These are phyloP conservation scores for Thraustotheca clavata DNA, from an alignment of 352 stramenopile genomes.

Conservation along the genomic window DNA sequence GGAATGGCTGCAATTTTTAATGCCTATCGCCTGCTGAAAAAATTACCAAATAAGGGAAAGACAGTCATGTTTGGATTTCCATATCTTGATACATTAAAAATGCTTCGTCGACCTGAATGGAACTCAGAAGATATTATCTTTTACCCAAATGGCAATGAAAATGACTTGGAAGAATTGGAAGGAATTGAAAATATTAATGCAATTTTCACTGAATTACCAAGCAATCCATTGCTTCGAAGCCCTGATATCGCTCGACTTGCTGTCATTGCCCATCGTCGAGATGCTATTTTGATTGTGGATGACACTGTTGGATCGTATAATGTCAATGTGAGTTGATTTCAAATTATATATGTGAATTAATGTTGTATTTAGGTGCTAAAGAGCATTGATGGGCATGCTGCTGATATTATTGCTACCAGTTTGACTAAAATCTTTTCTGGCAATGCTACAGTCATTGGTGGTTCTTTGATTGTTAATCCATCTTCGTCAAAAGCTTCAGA, in stretches of 20 bases:
- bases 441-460: constrained; percentile 85
- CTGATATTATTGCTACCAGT: constrained; percentile 87
- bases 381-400: constrained; percentile 30
- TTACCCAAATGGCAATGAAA: constrained; percentile 71
- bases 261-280: constrained; percentile 72
- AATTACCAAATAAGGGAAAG: constrained; percentile 36
- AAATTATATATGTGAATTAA: background rate
- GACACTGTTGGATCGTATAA: constrained; percentile 90
- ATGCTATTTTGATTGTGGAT: constrained; percentile 83
- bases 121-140: constrained; percentile 82
- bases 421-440: constrained; percentile 92
- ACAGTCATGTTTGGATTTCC: constrained; percentile 89
- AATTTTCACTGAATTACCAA: constrained; percentile 91
- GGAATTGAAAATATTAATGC: constrained; percentile 68
- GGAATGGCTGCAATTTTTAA: constrained; percentile 87
- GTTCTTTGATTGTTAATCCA: constrained; percentile 85
- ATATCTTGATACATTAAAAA: constrained; percentile 92
- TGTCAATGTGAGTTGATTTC: constrained; percentile 45
- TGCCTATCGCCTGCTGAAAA: constrained; percentile 56
- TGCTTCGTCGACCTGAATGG: constrained; percentile 81
- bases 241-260: constrained; percentile 73
- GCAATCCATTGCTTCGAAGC: constrained; percentile 86
- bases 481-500: constrained; percentile 30
- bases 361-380: constrained; percentile 42
- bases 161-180: constrained; percentile 51